Conservation (phyloP, 371 early-diverging fungal genomes). For the Fennellomyces sp. region DNA sequence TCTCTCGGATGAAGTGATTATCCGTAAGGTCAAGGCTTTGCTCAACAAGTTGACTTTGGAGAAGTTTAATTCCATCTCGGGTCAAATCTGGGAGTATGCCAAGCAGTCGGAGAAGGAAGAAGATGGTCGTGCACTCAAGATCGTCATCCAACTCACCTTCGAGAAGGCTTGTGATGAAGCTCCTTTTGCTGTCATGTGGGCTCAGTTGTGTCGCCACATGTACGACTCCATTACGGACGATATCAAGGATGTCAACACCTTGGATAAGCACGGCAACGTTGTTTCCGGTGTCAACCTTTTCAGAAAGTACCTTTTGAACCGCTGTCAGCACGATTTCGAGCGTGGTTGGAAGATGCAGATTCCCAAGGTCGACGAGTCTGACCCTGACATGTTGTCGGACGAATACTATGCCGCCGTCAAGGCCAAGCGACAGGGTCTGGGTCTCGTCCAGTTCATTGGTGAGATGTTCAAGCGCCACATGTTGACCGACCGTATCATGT, state of each 20-base stretch:
- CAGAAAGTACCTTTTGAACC: constrained; percentile 88
- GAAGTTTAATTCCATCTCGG: constrained; percentile 86
- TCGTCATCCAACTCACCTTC: constrained; percentile 84
- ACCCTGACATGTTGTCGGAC: constrained; percentile 60
- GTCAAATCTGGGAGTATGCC: constrained; percentile 83
- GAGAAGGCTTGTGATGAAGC: constrained; percentile 96
- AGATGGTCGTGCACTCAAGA: constrained; percentile 72
- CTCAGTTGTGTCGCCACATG: constrained; percentile 79
- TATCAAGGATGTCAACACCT: constrained; percentile 54
- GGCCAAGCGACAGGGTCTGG: constrained; percentile 93
- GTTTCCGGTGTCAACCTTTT: constrained; percentile 75
- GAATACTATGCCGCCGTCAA: constrained; percentile 87
- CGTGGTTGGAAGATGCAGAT: constrained; percentile 75
- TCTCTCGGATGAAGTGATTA: constrained; percentile 62
- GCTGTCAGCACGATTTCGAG: constrained; percentile 92
- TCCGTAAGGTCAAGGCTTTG: constrained; percentile 84
- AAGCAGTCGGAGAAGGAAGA: constrained; percentile 68
- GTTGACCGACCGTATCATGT: constrained; percentile 92
- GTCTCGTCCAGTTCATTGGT: constrained; percentile 93
- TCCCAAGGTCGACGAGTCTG: constrained; percentile 45
- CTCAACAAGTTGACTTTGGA: constrained; percentile 96
- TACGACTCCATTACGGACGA: constrained; percentile 57
- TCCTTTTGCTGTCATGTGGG: constrained; percentile 89
- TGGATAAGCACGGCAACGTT: constrained; percentile 53
- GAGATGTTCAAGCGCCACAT: constrained; percentile 90